These are phyloP conservation scores for Oryza coarctata DNA, from an alignment of 176 grass and related monocot species.

Conservation along the genomic window DNA sequence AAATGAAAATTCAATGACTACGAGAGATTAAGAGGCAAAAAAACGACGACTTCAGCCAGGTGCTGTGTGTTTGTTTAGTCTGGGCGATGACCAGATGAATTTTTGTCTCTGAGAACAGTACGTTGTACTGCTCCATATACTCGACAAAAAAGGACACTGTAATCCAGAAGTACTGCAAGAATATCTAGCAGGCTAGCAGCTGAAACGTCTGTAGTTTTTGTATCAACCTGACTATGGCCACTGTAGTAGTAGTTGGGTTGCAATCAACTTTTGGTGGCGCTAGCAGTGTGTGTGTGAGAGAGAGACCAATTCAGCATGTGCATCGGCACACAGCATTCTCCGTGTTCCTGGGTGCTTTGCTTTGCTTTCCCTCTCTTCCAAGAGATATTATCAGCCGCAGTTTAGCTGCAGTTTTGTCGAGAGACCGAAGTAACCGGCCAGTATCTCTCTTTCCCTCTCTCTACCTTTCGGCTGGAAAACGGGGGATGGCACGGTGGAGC, in stretches of 20 bases:
- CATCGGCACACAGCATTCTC: too few species aligned
- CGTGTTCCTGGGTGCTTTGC: background rate
- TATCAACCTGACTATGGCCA: background rate
- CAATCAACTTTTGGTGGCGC: background rate
- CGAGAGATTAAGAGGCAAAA: background rate
- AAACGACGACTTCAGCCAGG: background rate
- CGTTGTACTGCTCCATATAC: background rate
- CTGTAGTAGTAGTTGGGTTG: background rate
- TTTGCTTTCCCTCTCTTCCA: slow-evolving; percentile 22
- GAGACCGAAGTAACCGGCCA: background rate
- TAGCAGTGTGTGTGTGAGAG: background rate
- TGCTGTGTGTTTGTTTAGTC: background rate
- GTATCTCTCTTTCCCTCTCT: too few species aligned
- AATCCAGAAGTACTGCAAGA: background rate
- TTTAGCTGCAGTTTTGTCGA: background rate
- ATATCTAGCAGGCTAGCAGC: background rate
- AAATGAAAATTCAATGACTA: background rate
- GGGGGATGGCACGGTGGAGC: background rate
- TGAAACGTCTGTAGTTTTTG: background rate
- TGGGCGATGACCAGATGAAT: background rate
- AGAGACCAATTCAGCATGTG: background rate
- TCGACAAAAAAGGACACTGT: background rate
- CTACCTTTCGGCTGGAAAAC: background rate
- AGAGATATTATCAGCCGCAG: background rate
- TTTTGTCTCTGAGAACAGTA: background rate